phyloP scores from a whole-genome alignment of 2,329 filamentous ascomycete species.

The Blastomyces emzantsi region DNA sequence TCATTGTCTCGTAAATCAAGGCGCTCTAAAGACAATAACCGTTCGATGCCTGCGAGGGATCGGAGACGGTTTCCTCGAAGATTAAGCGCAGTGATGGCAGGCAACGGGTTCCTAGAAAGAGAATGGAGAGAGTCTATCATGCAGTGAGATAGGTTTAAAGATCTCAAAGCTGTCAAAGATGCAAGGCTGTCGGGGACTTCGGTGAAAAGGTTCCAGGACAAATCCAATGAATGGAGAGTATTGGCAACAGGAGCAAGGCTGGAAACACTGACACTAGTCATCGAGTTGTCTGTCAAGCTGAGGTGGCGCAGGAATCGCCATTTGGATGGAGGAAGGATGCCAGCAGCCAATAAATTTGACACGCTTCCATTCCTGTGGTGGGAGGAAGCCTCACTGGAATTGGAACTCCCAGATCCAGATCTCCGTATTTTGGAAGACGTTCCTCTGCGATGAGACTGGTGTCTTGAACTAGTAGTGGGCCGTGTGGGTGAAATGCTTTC shows the following conservation, averaged over 20 bases:
- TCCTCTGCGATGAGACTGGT: constrained; percentile 57
- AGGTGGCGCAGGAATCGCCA: constrained; percentile 93
- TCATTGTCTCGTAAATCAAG: constrained; percentile 87
- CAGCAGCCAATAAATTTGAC: constrained; percentile 63
- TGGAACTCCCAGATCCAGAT: constrained; percentile 86
- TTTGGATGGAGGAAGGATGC: constrained; percentile 70
- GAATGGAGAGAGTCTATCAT: constrained; percentile 96
- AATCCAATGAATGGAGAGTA: constrained; percentile 81
- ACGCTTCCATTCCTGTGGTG: constrained; percentile 55
- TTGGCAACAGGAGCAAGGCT: constrained; percentile 76
- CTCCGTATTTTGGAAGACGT: constrained; percentile 66
- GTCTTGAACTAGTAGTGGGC: constrained; percentile 65
- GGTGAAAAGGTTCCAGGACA: constrained; percentile 88
- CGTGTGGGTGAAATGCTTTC: constrained; percentile 74
- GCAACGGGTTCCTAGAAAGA: constrained; percentile 72
- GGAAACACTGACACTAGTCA: constrained; percentile 66
- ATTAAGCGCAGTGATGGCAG: constrained; percentile 88
- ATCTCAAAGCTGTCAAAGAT: constrained; percentile 75
- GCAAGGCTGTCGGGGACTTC: constrained; percentile 89
- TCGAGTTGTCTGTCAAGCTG: constrained; percentile 80
- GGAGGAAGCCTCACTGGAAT: constrained; percentile 57
- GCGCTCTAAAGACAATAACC: constrained; percentile 76
- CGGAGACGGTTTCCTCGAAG: constrained; percentile 78
- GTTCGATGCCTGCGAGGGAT: constrained; percentile 83
- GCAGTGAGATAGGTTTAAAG: constrained; percentile 88